phyloP scores from a whole-genome alignment of 768 basidiomycete genomes.

The Sarcodon aspratus region DNA sequence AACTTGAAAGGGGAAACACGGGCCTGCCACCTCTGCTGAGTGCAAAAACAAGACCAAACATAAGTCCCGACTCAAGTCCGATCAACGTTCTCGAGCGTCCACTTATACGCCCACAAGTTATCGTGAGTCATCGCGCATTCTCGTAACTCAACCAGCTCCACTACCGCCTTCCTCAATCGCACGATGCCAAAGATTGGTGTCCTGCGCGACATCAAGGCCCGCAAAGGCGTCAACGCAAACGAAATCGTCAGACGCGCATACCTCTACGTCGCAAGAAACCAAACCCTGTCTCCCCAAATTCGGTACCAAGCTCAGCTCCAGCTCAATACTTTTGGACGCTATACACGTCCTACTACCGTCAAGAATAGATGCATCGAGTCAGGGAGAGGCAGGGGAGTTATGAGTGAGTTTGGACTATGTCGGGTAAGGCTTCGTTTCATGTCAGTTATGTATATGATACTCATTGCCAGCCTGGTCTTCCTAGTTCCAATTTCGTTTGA shows the following conservation, averaged over 20 bases:
- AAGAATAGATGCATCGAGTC: slow-evolving; percentile 84
- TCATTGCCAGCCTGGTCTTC: not conserved
- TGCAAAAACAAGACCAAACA: no score
- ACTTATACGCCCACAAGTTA: no score
- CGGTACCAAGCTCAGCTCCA: slow-evolving; percentile 93
- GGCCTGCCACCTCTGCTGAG: no score
- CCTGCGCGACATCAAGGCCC: slow-evolving; percentile 71
- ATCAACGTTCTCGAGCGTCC: no score
- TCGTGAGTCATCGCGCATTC: no score
- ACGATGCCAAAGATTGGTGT: slow-evolving; percentile 36
- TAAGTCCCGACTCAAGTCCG: no score
- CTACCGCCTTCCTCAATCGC: slow-evolving; percentile 7
- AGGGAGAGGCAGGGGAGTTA: slow-evolving; percentile 79
- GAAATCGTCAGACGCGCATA: slow-evolving; percentile 85
- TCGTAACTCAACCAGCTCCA: not conserved
- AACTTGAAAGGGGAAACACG: no score
- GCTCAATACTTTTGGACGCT: slow-evolving; percentile 74
- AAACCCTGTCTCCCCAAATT: slow-evolving; percentile 75
- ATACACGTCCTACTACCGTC: slow-evolving; percentile 77
- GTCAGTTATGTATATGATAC: not conserved
- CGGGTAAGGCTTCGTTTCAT: slow-evolving; percentile 35
- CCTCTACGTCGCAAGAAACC: slow-evolving; percentile 88
- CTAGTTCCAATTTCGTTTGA: slow-evolving; percentile 85
- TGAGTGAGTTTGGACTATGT: slow-evolving; percentile 81
- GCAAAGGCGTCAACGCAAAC: slow-evolving; percentile 54